Base-by-base conservation (phyloP, 768 basidiomycete genomes). In the Lactarius akahatsu region DNA sequence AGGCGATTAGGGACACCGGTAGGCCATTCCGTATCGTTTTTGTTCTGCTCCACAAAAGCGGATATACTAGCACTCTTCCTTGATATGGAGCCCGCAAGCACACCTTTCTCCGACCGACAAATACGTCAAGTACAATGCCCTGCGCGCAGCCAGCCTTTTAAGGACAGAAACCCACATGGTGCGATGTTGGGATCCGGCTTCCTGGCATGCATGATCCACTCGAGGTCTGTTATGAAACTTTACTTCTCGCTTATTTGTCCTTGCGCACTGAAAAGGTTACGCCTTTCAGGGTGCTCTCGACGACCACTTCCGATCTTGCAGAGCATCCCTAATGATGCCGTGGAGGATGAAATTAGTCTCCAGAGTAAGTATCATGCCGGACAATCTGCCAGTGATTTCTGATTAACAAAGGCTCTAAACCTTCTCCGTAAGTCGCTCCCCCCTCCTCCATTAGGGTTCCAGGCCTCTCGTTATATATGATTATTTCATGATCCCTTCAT, bases 101-200 rank as follows among this genome's bases (percentile, higher is more conserved):
- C 50, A 57, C 10, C 59, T 45, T 40, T 32, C 11, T 28, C 50
- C 50, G 50, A 52, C 15, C 50, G 26, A 52, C 50, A 26, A 52
- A 52, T 66, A 30, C 9, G 28, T 32, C 50, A 11, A 9, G 8
- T 38, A 62, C 56, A 28, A 55, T 36, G 34, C 26, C 23, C 41
- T 7, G 18, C 43, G 20, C 47, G 34, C 57, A 32, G 43, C 57
- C 57, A 40, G 23, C 61, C 30, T 50, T 26, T 52, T 52, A 26
- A 50, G 34, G 45, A 26, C 45, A 52, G 38, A 66, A 59, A 58
- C n/a, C 32, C 32, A n/a, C 58, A 62, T 58, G 23, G 50, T 41
- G 30, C 58, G 36, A 47, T 32, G 40, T 40, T 34, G 41, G n/a
- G 32, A 7, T n/a, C 61, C 34, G 41, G 28, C 65, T 66, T 66